These are phyloP conservation scores for Penicillium diatomitis DNA, from an alignment of 495 filamentous ascomycete genomes.

Conservation along the genomic window DNA sequence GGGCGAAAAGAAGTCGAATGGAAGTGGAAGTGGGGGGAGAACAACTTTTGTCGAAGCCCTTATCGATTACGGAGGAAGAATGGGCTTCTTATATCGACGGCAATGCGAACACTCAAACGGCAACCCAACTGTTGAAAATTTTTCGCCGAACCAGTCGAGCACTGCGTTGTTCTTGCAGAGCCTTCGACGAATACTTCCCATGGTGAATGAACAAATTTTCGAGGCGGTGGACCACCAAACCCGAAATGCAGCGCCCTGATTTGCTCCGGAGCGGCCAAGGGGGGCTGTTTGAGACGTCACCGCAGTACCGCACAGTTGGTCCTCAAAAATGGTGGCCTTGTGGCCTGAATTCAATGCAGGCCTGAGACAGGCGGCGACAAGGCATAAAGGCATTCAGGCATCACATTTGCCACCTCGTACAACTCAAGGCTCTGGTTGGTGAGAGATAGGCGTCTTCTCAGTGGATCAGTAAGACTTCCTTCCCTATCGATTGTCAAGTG, in stretches of 20 bases:
- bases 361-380: not conserved
- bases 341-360: not conserved
- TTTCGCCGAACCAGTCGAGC: not conserved
- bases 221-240: conserved; percentile 18
- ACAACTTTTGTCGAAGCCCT: conserved; percentile 24
- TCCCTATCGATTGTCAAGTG: no score
- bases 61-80: conserved; percentile 29
- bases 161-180: not conserved
- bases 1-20: conserved; percentile 19
- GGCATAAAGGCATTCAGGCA: conserved; percentile 5
- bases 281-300: conserved; percentile 10
- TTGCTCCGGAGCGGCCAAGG: conserved; percentile 11
- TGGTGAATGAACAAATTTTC: conserved; percentile 18
- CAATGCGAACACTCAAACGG: no score
- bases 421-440: conserved; percentile 2
- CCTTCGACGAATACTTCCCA: not conserved
- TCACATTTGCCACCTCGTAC: conserved; percentile 1
- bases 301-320: conserved; percentile 12
- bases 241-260: conserved; percentile 15
- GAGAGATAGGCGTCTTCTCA: not conserved
- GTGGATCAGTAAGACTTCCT: no score
- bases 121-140: no score
- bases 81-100: no score
- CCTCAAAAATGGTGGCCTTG: not conserved
- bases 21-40: conserved; percentile 16